phyloP scores from a whole-genome alignment of 257 asterid genomes.

The Penstemon eatonii region DNA sequence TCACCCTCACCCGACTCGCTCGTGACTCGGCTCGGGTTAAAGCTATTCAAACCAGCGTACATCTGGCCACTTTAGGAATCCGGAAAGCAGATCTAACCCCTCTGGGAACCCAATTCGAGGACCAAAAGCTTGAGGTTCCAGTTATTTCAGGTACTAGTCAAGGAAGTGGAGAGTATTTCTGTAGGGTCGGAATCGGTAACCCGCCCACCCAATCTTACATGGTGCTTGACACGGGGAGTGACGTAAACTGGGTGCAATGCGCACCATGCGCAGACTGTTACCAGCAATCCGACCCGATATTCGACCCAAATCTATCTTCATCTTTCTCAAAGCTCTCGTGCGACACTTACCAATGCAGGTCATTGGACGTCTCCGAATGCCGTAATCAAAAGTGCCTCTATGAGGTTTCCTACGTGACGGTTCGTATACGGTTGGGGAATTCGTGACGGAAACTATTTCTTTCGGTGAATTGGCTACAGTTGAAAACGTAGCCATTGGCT shows the following conservation, averaged over 20 bases:
- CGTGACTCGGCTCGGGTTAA: constrained; percentile 79
- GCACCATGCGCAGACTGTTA: constrained; percentile 92
- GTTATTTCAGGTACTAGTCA: constrained; percentile 88
- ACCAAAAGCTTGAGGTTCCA: constrained; percentile 60
- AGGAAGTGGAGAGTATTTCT: constrained; percentile 96
- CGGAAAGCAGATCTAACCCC: constrained; percentile 70
- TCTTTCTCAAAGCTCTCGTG: constrained; percentile 69
- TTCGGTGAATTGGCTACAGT: constrained; percentile 62
- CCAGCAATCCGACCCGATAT: constrained; percentile 96
- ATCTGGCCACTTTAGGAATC: constrained; percentile 61
- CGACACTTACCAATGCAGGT: constrained; percentile 65
- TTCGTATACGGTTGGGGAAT: constrained; percentile 89
- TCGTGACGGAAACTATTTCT: constrained; percentile 73
- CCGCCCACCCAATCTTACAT: constrained; percentile 70
- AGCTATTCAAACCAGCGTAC: constrained; percentile 69
- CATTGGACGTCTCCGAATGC: constrained; percentile 85
- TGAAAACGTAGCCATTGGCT: constrained; percentile 74
- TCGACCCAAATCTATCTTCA: constrained; percentile 70
- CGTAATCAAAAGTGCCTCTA: constrained; percentile 69
- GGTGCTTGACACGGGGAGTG: constrained; percentile 96
- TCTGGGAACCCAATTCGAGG: constrained; percentile 46
- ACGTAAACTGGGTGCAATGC: constrained; percentile 93
- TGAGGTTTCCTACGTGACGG: constrained; percentile 93
- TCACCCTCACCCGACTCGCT: constrained; percentile 59
- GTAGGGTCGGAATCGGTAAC: constrained; percentile 78